phyloP scores from a whole-genome alignment of 768 basidiomycete species.

The Mycena vulgaris region DNA sequence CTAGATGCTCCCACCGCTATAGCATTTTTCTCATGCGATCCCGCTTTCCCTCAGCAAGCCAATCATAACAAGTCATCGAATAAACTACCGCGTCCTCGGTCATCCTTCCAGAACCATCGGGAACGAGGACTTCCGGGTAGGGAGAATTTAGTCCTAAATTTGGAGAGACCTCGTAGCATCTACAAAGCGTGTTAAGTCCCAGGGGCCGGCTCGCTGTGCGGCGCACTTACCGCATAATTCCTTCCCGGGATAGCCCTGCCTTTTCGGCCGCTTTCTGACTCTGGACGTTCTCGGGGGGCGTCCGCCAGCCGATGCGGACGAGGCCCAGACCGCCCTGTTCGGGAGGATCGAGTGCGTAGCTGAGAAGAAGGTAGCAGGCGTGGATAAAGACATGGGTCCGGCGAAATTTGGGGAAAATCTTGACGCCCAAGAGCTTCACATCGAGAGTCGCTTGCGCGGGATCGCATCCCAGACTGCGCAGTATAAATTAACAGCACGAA shows the following conservation, averaged over 20 bases:
- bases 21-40: constrained; percentile 24
- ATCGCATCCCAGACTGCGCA: constrained; percentile 40
- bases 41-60: constrained; percentile 36
- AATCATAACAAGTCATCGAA: constrained; percentile 42
- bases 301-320: constrained; percentile 41
- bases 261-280: constrained; percentile 42
- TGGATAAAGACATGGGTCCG: constrained; percentile 39
- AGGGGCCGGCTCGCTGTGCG: neutral
- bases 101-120: constrained; percentile 36
- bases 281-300: constrained; percentile 36
- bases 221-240: constrained; percentile 36
- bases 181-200: neutral
- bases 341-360: constrained; percentile 37
- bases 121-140: constrained; percentile 32
- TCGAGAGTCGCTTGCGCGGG: constrained; percentile 41
- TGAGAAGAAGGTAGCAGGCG: constrained; percentile 36
- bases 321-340: constrained; percentile 35
- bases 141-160: constrained; percentile 28
- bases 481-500: neutral
- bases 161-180: constrained; percentile 42
- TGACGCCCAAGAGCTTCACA: constrained; percentile 39
- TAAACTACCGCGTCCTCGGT: constrained; percentile 42
- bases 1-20: too few species aligned
- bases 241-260: constrained; percentile 36
- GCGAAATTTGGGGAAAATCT: constrained; percentile 41